These are phyloP conservation scores for Trametes polyzona DNA, from an alignment of 1,284 basidiomycete genomes.

Conservation along the genomic window DNA sequence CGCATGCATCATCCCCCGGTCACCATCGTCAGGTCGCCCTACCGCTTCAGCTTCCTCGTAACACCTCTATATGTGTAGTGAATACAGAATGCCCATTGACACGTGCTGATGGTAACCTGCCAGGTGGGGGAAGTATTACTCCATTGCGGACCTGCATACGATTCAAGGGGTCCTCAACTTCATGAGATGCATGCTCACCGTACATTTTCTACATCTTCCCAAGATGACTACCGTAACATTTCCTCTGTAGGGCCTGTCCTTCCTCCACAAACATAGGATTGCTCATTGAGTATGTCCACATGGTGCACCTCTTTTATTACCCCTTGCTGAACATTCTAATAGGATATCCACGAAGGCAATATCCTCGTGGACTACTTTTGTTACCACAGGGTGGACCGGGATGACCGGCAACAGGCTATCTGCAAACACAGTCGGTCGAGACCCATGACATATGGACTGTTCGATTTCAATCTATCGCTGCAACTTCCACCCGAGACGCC, in stretches of 20 bases:
- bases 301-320: not conserved
- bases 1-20: conserved; percentile 4
- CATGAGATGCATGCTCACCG: not conserved
- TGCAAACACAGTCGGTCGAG: not conserved
- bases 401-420: not conserved
- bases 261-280: not conserved
- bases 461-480: conserved; percentile 11
- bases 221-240: not conserved
- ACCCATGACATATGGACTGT: not conserved
- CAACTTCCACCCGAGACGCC: not conserved
- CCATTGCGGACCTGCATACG: not conserved
- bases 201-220: not conserved
- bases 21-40: not conserved
- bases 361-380: conserved; percentile 7
- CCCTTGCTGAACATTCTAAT: not conserved
- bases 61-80: conserved; percentile 3
- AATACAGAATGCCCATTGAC: not conserved
- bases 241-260: not conserved
- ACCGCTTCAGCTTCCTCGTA: conserved; percentile 6
- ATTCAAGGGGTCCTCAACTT: not conserved
- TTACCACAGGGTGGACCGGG: too few species aligned
- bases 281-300: not conserved
- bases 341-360: conserved; percentile 8
- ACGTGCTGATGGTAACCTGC: too few species aligned
- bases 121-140: not conserved